Evolutionary conservation across 2,329 filamentous ascomycete genomes (phyloP).

Genomic region (Drechslerella stenobrocha): DNA sequence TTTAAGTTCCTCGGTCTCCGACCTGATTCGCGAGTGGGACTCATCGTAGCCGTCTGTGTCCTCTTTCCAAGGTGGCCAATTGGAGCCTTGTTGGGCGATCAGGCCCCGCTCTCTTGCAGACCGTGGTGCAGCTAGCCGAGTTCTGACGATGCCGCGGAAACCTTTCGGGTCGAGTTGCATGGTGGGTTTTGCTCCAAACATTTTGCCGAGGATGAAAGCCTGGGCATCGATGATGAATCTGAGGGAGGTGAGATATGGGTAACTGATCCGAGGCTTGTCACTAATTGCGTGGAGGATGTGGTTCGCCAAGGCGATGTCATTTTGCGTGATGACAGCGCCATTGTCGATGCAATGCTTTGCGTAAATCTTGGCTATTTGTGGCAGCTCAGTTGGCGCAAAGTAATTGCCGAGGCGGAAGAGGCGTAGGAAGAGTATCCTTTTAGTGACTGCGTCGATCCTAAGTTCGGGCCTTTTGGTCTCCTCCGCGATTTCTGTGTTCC

Average conservation of each 20-base stretch:
- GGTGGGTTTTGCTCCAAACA: conserved; percentile 31
- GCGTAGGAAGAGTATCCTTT: conserved; percentile 35
- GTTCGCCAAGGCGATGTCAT: conserved; percentile 37
- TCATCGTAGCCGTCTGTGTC: conserved; percentile 49
- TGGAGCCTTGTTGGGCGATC: conserved; percentile 35
- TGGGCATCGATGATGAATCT: conserved; percentile 43
- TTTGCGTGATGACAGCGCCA: conserved; percentile 24
- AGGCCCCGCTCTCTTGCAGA: conserved; percentile 18
- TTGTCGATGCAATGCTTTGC: conserved; percentile 39
- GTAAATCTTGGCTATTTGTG: conserved; percentile 22
- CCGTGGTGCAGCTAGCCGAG: conserved; percentile 27
- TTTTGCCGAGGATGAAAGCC: conserved; percentile 28
- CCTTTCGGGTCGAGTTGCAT: conserved; percentile 43
- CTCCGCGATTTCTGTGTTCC: conserved; percentile 23
- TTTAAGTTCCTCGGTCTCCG: conserved; percentile 14
- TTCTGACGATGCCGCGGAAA: conserved; percentile 38
- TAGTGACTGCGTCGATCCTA: conserved; percentile 28
- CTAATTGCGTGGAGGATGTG: conserved; percentile 40
- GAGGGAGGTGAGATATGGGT: conserved; percentile 22
- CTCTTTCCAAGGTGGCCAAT: conserved; percentile 51
- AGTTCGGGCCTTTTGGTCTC: conserved; percentile 5
- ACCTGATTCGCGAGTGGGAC: conserved; percentile 23
- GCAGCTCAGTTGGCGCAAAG: conserved; percentile 25
- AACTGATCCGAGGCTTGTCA: conserved; percentile 16
- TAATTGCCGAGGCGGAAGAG: conserved; percentile 36